Base-by-base conservation (phyloP, 768 basidiomycete species). In the Tulasnella sp. region DNA sequence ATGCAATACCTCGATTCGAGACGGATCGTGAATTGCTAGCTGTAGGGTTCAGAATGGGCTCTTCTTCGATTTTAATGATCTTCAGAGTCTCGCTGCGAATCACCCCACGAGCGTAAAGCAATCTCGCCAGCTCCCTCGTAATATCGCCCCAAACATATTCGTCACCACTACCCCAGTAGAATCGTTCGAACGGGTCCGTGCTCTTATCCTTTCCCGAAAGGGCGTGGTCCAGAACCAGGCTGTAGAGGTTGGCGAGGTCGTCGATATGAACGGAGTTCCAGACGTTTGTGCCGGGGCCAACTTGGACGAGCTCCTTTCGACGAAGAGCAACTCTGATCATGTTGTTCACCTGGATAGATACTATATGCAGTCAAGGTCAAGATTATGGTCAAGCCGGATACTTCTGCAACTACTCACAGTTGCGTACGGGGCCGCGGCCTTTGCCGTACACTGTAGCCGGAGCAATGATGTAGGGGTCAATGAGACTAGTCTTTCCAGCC, bases 231-330 rank as follows among this genome's bases (percentile, higher is more conserved):
- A 82, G 73, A 1, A 83, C 80, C 26, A 83, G 73, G 73, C 78
- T 42, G 78, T 83, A 83, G 18, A 83, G 81, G 7, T 81, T 79
- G 16, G 74, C 79, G 16, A 83, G 79, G 74, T 83, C 83, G 16
- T 74, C 71, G 42, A 83, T 82, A 71, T 83, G 80, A 7, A 83
- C 83, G 67, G 79, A 79, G 51, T 80, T 80, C 82, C 82, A 83
- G 16, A 77, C 61, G 74, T 82, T 83, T 23, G 74, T 74, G 29
- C 81, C 82, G 42, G 81, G 73, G 7, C 82, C 82, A 26, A 81
- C 75, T 57, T 80, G 81, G 46, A 81, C 79, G 26, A 81, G 74
- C 73, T 82, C 78, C n/a, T 77, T 78, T 35, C 77, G 74, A 67
- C 80, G 70, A 18, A 83, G 42, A 5, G 81, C 79, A 0, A 70